phyloP scores from a whole-genome alignment of 805 yeast genomes.

The Candida boidinii region DNA sequence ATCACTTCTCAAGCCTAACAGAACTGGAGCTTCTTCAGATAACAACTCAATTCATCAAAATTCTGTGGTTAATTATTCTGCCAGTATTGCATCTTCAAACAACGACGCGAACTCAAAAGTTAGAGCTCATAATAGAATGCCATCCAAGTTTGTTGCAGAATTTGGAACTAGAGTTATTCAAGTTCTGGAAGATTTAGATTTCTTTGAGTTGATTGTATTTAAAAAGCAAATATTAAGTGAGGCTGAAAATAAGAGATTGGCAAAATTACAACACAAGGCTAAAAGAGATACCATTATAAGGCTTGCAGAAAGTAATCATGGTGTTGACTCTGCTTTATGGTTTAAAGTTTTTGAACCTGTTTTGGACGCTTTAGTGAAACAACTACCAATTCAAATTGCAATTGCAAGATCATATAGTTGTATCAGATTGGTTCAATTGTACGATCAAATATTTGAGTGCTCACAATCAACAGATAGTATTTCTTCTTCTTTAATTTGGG shows the following conservation, averaged over 20 bases:
- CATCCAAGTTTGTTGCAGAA: slow-evolving; percentile 71
- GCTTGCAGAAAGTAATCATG: slow-evolving; percentile 85
- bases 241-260: slow-evolving; percentile 69
- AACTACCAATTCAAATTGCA: slow-evolving; percentile 90
- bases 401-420: slow-evolving; percentile 87
- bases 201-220: slow-evolving; percentile 50
- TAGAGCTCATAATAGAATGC: slow-evolving; percentile 43
- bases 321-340: slow-evolving; percentile 97
- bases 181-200: slow-evolving; percentile 63
- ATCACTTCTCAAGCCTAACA: no score
- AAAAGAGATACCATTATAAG: slow-evolving; percentile 62
- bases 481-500: slow-evolving; percentile 23
- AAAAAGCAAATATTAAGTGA: slow-evolving; percentile 47
- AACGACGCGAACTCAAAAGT: no score
- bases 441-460: slow-evolving; percentile 53
- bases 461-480: slow-evolving; percentile 30
- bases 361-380: slow-evolving; percentile 60
- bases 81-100: no score
- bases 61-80: no score
- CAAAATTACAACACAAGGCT: slow-evolving; percentile 48
- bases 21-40: no score
- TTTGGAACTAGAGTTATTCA: slow-evolving; percentile 71
- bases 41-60: no score
- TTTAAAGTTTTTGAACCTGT: slow-evolving; percentile 76
- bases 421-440: slow-evolving; percentile 77